A percentile compares a stretch with the other conserved stretches of the same genome.
Evolutionary conservation across 176 grass and related monocot genomes (phyloP).

Genomic region (Urochloa ruziziensis): DNA sequence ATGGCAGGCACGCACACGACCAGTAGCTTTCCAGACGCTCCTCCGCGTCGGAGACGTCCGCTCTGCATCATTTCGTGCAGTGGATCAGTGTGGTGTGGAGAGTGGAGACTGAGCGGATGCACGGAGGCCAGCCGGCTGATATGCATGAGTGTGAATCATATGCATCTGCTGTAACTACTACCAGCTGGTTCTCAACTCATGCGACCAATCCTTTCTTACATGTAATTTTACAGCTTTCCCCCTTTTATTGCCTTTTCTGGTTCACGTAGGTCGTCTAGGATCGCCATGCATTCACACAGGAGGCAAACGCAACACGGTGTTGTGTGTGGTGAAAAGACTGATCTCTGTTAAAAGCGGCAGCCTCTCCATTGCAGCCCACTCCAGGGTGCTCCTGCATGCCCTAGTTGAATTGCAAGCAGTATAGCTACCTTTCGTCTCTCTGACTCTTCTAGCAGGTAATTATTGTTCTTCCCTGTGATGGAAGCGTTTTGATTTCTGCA

Average conservation of each 20-base stretch:
- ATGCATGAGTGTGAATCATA: constrained; percentile 3
- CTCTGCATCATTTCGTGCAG: constrained; percentile 28
- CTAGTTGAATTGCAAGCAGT: not conserved
- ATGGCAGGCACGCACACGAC: constrained; percentile 29
- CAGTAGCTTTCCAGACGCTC: constrained; percentile 15
- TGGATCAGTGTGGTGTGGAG: constrained; percentile 16
- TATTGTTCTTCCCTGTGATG: not conserved
- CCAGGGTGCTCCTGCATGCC: not conserved
- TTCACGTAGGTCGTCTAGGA: constrained; percentile 2
- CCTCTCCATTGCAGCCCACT: constrained; percentile 34
- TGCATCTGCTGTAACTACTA: not conserved
- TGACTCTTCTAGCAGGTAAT: constrained; percentile 48
- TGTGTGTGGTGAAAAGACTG: constrained; percentile 11
- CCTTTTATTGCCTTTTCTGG: constrained; percentile 21
- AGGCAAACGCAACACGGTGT: constrained; percentile 18
- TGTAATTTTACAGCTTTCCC: not conserved
- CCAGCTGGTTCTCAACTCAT: constrained; percentile 33
- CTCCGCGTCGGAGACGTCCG: constrained; percentile 44
- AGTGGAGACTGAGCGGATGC: not conserved
- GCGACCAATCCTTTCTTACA: not conserved
- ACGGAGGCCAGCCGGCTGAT: constrained; percentile 6
- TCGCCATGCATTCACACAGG: constrained; percentile 36
- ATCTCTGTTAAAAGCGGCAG: not conserved
- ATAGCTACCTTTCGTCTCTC: constrained; percentile 36
- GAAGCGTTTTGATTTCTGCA: not conserved